Evolutionary conservation across 2,329 filamentous ascomycete genomes (phyloP).

Genomic region (Xenosphaeropsis pyriputrescens): DNA sequence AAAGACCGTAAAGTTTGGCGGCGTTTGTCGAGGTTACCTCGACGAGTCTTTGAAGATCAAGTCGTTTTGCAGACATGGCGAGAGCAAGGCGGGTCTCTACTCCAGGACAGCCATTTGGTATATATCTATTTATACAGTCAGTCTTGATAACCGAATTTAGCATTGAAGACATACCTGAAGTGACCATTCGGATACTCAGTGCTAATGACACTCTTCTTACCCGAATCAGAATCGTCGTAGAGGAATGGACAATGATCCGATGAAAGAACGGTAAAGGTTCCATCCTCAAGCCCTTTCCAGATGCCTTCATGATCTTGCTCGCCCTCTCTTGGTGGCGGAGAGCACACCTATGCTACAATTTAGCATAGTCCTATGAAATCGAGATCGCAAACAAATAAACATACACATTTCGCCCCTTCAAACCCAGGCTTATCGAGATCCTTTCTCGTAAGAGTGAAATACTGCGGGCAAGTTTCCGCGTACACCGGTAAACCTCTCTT

Average conservation of each 20-base stretch:
- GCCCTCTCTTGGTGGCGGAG: slow-evolving; percentile 31
- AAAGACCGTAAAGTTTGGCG: slow-evolving; percentile 41
- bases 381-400: too few species aligned
- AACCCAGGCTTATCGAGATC: slow-evolving; percentile 34
- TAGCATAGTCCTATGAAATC: too few species aligned
- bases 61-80: slow-evolving; percentile 21
- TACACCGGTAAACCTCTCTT: slow-evolving; percentile 31
- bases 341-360: slow-evolving; percentile 17
- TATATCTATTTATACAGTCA: slow-evolving; percentile 8
- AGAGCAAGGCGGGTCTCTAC: slow-evolving; percentile 40
- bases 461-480: slow-evolving; percentile 41
- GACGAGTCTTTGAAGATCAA: slow-evolving; percentile 34
- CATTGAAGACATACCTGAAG: slow-evolving; percentile 26
- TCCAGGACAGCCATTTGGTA: slow-evolving; percentile 42
- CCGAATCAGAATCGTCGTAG: slow-evolving; percentile 28
- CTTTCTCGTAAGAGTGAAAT: slow-evolving; percentile 34
- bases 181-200: slow-evolving; percentile 25
- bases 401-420: slow-evolving; percentile 36
- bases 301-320: slow-evolving; percentile 31
- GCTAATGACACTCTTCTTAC: slow-evolving; percentile 32
- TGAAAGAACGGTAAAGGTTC: slow-evolving; percentile 34
- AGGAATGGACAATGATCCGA: slow-evolving; percentile 22
- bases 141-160: too few species aligned
- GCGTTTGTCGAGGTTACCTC: slow-evolving; percentile 37
- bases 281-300: slow-evolving; percentile 32